Evolutionary conservation across 192 early-diverging fungal species (phyloP), one percentile per base, ranked within the genome.

Genomic region (Backusella tuberculispora): DNA sequence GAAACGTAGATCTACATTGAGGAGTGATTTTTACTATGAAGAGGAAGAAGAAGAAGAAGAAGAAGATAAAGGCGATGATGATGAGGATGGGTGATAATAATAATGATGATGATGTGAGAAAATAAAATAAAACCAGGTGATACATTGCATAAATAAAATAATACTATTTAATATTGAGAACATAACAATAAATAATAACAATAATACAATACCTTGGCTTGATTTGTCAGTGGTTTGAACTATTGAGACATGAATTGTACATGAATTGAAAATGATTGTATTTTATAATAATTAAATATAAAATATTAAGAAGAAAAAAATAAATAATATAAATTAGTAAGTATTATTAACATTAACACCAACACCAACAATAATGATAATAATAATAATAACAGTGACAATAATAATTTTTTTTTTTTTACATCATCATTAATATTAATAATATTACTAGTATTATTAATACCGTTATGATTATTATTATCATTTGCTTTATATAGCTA

Each of bases 1-100:
- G 74, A 26, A 76, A 76, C 12, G 74, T 70, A n/a, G 74, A 46
- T 69, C 74, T 72, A 66, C 38, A 66, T 34, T 66, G 64, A 10
- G 34, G 26, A 40, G 2, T 34, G 24, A 8, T 3, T 38, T 66
- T 40, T 29, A 66, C 29, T 19, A 44, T 34, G 2, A 34, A 34
- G 29, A 34, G 29, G 10, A 41, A 13, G 65, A 9, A 13, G 24
- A 44, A 45, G 41, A n/a, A 44, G 41, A n/a, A 14, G 38, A 14
- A 42, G 17, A 34, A n/a, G 3, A 42, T 29, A 21, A 43, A 69
- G 29, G 29, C 17, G 13, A 6, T 9, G 50, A 6, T 56, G n/a
- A 21, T 21, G 50, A 21, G 14, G 50, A 48, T 48, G 47, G 10
- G 3, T 48, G 47, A 48, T 12, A n/a, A 15, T 21, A 17, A 43